A percentile compares a stretch with the other conserved stretches of the same genome.
Conservation (phyloP, 345 rosid species). For the Hibiscus mutabilis region DNA sequence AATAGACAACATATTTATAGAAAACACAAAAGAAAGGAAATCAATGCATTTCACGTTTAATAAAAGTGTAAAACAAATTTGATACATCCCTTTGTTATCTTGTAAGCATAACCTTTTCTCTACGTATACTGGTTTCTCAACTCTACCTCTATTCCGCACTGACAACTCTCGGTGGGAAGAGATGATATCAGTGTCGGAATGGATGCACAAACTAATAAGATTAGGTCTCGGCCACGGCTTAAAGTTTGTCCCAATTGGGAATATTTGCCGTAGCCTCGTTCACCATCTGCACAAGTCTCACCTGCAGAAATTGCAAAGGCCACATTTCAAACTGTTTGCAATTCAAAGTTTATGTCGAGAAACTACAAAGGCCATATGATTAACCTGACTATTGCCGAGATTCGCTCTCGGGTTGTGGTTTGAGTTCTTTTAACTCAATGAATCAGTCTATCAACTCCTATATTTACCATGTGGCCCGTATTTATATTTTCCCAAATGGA, state of each 20-base stretch:
- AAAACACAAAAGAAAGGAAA: not conserved
- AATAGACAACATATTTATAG: not conserved
- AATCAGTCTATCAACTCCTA: not conserved
- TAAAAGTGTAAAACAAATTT: slow-evolving; percentile 9
- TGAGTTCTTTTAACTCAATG: not conserved
- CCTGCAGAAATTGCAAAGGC: slow-evolving; percentile 28
- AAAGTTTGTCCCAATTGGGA: slow-evolving; percentile 44
- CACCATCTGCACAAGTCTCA: slow-evolving; percentile 56
- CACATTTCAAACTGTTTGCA: not conserved
- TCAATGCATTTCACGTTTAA: not conserved
- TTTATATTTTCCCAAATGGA: not conserved
- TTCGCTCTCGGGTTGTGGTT: not conserved
- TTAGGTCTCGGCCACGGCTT: slow-evolving; percentile 23
- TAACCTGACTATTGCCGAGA: not conserved
- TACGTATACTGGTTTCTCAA: slow-evolving; percentile 19
- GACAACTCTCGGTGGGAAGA: slow-evolving; percentile 4
- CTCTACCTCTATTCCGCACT: slow-evolving; percentile 11
- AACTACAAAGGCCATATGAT: not conserved
- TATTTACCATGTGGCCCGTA: not conserved
- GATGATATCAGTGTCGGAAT: slow-evolving; percentile 5
- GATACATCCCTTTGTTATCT: not conserved
- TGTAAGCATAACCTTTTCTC: slow-evolving; percentile 10
- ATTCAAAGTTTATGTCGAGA: not conserved
- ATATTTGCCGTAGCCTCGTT: slow-evolving; percentile 71
- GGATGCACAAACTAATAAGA: not conserved